Base-by-base conservation (phyloP, 2,329 filamentous ascomycete genomes). In the Colletotrichum spinosum region DNA sequence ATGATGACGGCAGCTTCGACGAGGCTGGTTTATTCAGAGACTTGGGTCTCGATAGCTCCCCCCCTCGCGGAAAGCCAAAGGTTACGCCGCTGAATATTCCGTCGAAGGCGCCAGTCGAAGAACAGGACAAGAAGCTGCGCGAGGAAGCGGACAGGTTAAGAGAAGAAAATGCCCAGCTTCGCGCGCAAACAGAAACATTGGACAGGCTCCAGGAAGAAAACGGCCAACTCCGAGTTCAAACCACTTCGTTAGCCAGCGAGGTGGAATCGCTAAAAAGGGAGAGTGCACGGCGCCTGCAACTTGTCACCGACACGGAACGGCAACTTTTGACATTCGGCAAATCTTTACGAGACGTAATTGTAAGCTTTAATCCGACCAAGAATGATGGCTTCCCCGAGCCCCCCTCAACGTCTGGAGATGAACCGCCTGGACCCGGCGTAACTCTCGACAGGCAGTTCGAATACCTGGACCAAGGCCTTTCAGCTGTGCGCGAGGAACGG, bases 1-100 rank as follows among this genome's bases (percentile, higher is more conserved):
- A 80, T 44, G 86, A 87, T 13, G 84, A 87, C 7, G 79, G 88
- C 63, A 86, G 90, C 52, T 94, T 97, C 71, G 92, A 97, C 72
- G 92, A 96, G 69, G 84, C 89, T 63, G 92, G 89, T 72, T 80
- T 93, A 8, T 96, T 94, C 73, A 89, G 93, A 69, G 85, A 87
- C 64, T 76, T 90, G 17, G 88, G 92, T n/a, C 34, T 42, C 12
- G 37, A 52, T 15, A 41, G 25, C 17, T 17, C 35, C 38, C 35
- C 60, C 68, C 83, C 80, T 64, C 69, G 53, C 70, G 74, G 62
- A n/a, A 60, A 53, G 25, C 71, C 73, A 38, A 78, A 76, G 55
- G 80, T 81, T 62, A 80, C 81, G 55, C 73, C 79, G 33, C 82
- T 88, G n/a, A 84, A 86, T 61, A 88, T 88, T 10, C 86, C 86